Percentiles rank a stretch among this genome's conserved stretches.
Evolutionary conservation across 108 stramenopile species (phyloP).

Genomic region (Cyclostephanos invisitatus): DNA sequence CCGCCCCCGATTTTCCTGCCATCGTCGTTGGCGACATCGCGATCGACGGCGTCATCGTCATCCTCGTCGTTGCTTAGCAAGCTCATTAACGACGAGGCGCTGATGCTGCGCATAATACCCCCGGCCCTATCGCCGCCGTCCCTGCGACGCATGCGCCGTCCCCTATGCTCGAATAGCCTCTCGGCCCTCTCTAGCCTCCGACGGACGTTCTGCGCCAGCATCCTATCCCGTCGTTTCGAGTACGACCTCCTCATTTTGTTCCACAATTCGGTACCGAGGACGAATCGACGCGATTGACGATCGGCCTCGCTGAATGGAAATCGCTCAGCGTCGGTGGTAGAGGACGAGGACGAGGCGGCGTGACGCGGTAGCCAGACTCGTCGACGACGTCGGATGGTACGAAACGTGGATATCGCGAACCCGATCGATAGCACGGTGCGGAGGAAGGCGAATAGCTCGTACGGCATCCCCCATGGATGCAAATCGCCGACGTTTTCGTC

Average conservation of each 20-base stretch:
- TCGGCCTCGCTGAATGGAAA: constrained; percentile 54
- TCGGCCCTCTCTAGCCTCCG: constrained; percentile 54
- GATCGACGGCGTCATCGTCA: not conserved
- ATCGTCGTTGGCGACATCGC: constrained; percentile 13
- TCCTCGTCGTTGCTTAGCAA: not conserved
- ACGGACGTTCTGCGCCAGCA: constrained; percentile 40
- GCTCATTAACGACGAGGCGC: constrained; percentile 33
- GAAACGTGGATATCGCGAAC: constrained; percentile 58
- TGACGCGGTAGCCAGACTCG: constrained; percentile 64
- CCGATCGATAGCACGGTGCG: constrained; percentile 30
- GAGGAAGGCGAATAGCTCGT: constrained; percentile 39
- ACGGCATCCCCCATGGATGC: constrained; percentile 43
- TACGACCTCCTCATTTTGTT: constrained; percentile 35
- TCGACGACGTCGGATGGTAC: constrained; percentile 70
- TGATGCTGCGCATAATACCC: constrained; percentile 34
- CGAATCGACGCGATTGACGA: constrained; percentile 46
- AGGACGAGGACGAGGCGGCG: not conserved
- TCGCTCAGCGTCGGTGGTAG: constrained; percentile 18
- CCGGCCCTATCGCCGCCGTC: constrained; percentile 10
- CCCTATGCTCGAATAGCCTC: constrained; percentile 57
- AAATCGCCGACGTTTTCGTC: constrained; percentile 11
- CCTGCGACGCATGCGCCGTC: not conserved
- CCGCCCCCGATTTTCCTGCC: not conserved
- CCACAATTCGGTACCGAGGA: constrained; percentile 48
- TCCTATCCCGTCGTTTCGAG: constrained; percentile 29